Conservation (phyloP, 2,329 filamentous ascomycete genomes). For the Scedosporium aurantiacum region DNA sequence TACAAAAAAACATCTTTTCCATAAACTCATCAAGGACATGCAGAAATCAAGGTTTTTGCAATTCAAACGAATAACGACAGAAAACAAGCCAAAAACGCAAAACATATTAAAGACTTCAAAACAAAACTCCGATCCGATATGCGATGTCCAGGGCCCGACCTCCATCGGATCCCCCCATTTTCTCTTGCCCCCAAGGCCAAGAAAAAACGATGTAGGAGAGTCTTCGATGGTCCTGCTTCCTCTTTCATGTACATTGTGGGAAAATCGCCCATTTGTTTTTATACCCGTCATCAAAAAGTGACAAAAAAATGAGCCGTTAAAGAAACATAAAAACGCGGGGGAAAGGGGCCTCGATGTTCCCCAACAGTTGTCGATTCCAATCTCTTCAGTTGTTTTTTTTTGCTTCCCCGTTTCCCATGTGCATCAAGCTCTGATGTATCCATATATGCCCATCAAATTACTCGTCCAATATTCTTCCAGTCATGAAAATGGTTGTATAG, state of each 20-base stretch:
- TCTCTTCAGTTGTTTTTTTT: not conserved
- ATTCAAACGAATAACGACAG: not conserved
- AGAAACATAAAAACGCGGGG: not conserved
- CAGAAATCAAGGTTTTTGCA: not conserved
- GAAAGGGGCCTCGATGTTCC: not conserved
- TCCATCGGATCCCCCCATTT: not conserved
- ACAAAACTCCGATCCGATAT: slow-evolving; percentile 3
- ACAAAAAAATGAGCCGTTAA: not conserved
- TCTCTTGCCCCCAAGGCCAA: not conserved
- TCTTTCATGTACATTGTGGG: not conserved
- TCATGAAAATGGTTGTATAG: not conserved
- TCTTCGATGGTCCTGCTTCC: not conserved
- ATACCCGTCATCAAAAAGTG: not conserved
- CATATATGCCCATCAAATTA: not conserved
- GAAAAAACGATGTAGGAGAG: not conserved
- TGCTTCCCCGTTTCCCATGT: slow-evolving; percentile 1
- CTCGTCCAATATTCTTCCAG: not conserved
- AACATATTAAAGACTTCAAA: not conserved
- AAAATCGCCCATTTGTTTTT: not conserved
- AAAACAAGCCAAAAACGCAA: not conserved
- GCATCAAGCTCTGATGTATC: not conserved
- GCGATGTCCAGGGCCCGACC: not conserved
- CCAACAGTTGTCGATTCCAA: not conserved
- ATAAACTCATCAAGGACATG: not conserved
- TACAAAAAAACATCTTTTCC: not conserved